phyloP scores from a whole-genome alignment of 352 stramenopile genomes.

The Pythium plurisporium region DNA sequence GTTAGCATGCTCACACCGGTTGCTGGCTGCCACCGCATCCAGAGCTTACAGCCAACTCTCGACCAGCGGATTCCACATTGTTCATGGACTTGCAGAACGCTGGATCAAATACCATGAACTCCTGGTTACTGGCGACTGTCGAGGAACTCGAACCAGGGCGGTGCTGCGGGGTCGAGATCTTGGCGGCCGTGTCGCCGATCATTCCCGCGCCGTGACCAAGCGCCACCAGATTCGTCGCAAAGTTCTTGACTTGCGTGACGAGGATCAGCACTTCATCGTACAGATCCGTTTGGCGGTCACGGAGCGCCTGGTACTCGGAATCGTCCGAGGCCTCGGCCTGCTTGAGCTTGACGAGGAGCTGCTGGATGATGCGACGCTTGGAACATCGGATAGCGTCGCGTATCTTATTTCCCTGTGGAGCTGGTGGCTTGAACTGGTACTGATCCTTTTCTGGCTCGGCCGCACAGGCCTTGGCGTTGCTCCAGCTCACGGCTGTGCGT shows the following conservation, averaged over 20 bases:
- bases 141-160: not conserved
- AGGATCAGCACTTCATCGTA: slow-evolving; percentile 24
- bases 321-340: slow-evolving; percentile 36
- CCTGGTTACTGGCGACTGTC: slow-evolving; percentile 4
- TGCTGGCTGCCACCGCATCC: not conserved
- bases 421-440: slow-evolving; percentile 17
- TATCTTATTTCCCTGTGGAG: slow-evolving; percentile 17
- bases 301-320: slow-evolving; percentile 32
- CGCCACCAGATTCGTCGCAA: slow-evolving; percentile 35
- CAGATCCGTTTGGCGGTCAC: slow-evolving; percentile 30
- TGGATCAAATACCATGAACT: slow-evolving; percentile 19
- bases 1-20: not conserved
- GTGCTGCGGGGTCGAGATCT: slow-evolving; percentile 18
- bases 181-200: slow-evolving; percentile 24
- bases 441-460: slow-evolving; percentile 12
- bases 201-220: slow-evolving; percentile 29
- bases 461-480: slow-evolving; percentile 15
- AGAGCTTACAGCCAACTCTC: slow-evolving; percentile 23
- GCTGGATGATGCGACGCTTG: slow-evolving; percentile 43
- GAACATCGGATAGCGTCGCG: slow-evolving; percentile 33
- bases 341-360: slow-evolving; percentile 39
- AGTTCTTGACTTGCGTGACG: slow-evolving; percentile 37
- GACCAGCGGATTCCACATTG: slow-evolving; percentile 16
- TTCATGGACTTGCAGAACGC: slow-evolving; percentile 24
- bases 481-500: slow-evolving; percentile 19